Evolutionary conservation across 2,329 filamentous ascomycete genomes (phyloP), one percentile per base, ranked within the genome.

Genomic region (Penicillium griseofulvum): DNA sequence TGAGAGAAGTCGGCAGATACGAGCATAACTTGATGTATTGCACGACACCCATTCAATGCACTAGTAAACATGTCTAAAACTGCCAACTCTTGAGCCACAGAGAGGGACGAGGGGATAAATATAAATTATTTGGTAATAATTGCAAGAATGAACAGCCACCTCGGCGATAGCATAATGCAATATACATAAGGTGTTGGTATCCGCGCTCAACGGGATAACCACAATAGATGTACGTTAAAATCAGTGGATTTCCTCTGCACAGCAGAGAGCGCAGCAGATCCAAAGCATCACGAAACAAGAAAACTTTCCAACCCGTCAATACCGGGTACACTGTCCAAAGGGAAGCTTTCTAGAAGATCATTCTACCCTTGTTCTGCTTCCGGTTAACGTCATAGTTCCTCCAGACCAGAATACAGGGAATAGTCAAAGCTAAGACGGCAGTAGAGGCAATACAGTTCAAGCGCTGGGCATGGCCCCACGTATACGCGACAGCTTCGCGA

Each of bases 401-500:
- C 73, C 73, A 75, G 17, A 72, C 61, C 3, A 65, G 64, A 52
- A 75, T 68, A 14, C 63, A 59, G 34, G 72, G 73, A 49, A 75
- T 64, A 4, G 54, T 67, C 38, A 75, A 59, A 7, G 63, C 64
- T 36, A 74, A 54, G 26, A 75, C 58, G 6, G 60, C 62, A 5
- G 71, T 74, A 1, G 71, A 69, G 1, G 72, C 70, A 56, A 75
- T 72, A 19, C 64, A 62, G 14, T 65, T 68, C 43, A 68, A 66
- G 51, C 68, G 71, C 62, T 76, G 74, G n/a, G 65, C 70, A 28
- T 68, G 61, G 12, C 73, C 71, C 69, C 71, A 77, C 7, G 75
- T 73, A 47, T 65, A 64, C 19, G 73, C 66, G 54, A 73, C 70
- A 3, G 73, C 74, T 3, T 70, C 61, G 10, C 73, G 70, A 3